Evolutionary conservation across 1,284 basidiomycete genomes (phyloP).

Genomic region (Trichosporon coremiiforme): DNA sequence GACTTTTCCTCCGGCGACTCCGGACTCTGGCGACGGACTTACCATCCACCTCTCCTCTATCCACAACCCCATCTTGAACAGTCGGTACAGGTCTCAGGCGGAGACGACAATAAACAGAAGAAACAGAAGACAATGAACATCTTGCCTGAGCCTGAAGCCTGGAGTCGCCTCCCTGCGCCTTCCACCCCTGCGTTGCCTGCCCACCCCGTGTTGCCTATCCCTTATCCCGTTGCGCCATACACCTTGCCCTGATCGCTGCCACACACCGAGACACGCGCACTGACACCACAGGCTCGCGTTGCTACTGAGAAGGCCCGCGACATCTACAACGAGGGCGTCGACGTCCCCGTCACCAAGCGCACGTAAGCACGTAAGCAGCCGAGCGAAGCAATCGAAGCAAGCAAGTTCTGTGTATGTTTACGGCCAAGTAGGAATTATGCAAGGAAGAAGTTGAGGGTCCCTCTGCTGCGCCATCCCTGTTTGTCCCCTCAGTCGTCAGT

Average conservation of each 20-base stretch:
- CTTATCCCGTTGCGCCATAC: too few species aligned
- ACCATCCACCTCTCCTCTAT: too few species aligned
- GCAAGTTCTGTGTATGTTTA: not conserved
- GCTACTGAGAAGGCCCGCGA: not conserved
- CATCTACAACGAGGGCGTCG: constrained; percentile 13
- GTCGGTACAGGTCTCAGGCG: not conserved
- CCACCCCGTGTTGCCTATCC: too few species aligned
- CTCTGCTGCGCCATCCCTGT: too few species aligned
- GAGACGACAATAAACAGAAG: not conserved
- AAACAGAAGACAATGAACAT: not conserved
- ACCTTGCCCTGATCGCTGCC: too few species aligned
- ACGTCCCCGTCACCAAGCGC: constrained; percentile 7
- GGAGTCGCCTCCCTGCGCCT: too few species aligned
- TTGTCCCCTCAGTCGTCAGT: too few species aligned
- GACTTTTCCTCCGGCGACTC: too few species aligned
- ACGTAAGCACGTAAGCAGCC: not conserved
- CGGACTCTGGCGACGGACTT: too few species aligned
- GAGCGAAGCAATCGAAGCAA: too few species aligned
- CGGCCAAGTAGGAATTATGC: not conserved
- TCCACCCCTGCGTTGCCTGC: too few species aligned
- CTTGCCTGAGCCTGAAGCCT: not conserved
- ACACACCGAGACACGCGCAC: not conserved
- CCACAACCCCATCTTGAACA: not conserved
- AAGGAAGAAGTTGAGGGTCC: not conserved
- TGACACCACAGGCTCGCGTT: not conserved